phyloP scores from a whole-genome alignment of 1,139 yeast species.

The Suzukiozyma palmioleophila region DNA sequence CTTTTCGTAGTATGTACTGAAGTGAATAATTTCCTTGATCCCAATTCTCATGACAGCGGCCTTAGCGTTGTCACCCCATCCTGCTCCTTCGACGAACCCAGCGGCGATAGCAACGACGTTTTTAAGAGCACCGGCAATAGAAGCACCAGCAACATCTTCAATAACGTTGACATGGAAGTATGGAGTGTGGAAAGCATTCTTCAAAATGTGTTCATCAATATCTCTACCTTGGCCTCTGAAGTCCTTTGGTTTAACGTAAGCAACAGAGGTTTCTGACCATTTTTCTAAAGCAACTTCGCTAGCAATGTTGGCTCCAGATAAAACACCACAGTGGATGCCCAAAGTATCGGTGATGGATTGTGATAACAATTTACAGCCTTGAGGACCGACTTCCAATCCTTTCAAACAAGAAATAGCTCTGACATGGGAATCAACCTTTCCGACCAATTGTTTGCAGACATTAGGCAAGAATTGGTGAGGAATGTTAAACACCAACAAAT shows the following conservation, averaged over 20 bases:
- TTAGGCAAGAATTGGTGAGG: slow-evolving; percentile 89
- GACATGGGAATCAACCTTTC: slow-evolving; percentile 60
- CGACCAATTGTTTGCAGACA: slow-evolving; percentile 70
- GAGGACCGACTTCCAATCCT: slow-evolving; percentile 79
- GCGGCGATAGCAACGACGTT: slow-evolving; percentile 92
- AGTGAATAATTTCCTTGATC: slow-evolving; percentile 70
- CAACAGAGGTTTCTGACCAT: slow-evolving; percentile 95
- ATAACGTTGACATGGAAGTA: slow-evolving; percentile 92
- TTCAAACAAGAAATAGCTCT: slow-evolving; percentile 92
- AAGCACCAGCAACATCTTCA: slow-evolving; percentile 88
- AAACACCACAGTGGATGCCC: slow-evolving; percentile 87
- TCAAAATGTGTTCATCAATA: slow-evolving; percentile 63
- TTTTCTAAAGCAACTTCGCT: slow-evolving; percentile 90
- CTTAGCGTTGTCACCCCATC: slow-evolving; percentile 98
- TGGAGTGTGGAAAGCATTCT: slow-evolving; percentile 85
- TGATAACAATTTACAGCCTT: slow-evolving; percentile 77
- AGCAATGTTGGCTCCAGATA: slow-evolving; percentile 93
- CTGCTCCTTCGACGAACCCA: slow-evolving; percentile 92
- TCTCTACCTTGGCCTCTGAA: slow-evolving; percentile 70
- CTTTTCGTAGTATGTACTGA: slow-evolving; percentile 45
- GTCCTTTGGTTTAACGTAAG: slow-evolving; percentile 70
- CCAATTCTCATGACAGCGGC: slow-evolving; percentile 96
- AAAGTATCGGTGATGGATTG: slow-evolving; percentile 69
- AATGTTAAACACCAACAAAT: slow-evolving; percentile 80
- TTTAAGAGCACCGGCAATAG: slow-evolving; percentile 92